Percentiles rank a stretch among this genome's conserved stretches.
phyloP scores from a whole-genome alignment of 805 yeast genomes.

The Lipomyces sp. region DNA sequence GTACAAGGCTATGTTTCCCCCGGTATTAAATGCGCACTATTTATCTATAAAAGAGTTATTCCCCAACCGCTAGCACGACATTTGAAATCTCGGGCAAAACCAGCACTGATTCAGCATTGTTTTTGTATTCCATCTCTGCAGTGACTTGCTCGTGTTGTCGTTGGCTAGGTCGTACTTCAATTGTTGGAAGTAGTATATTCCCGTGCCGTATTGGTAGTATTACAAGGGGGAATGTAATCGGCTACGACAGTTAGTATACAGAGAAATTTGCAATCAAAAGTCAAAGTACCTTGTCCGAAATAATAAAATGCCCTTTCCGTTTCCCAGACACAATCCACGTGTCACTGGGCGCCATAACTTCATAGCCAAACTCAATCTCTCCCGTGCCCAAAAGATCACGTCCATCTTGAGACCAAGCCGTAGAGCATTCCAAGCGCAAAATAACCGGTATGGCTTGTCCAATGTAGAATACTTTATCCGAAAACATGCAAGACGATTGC shows the following conservation, averaged over 20 bases:
- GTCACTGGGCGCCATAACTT: slow-evolving; percentile 60
- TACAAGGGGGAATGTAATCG: slow-evolving; percentile 48
- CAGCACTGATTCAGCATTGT: slow-evolving; percentile 68
- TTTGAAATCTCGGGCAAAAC: slow-evolving; percentile 64
- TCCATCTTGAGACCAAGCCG: slow-evolving; percentile 50
- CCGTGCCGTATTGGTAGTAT: slow-evolving; percentile 81
- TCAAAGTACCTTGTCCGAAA: slow-evolving; percentile 11
- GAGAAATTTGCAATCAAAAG: neutral
- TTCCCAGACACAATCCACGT: slow-evolving; percentile 83
- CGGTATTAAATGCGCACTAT: neutral
- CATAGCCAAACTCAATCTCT: slow-evolving; percentile 51
- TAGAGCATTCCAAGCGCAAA: slow-evolving; percentile 52
- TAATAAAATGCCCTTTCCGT: slow-evolving; percentile 55
- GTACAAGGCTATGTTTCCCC: neutral
- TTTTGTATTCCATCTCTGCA: slow-evolving; percentile 67
- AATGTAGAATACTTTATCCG: slow-evolving; percentile 54
- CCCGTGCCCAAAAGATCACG: slow-evolving; percentile 10
- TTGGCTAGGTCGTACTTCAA: slow-evolving; percentile 51
- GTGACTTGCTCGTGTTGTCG: slow-evolving; percentile 45
- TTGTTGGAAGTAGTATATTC: slow-evolving; percentile 66
- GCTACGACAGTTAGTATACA: slow-evolving; percentile 34
- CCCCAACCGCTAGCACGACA: slow-evolving; percentile 21
- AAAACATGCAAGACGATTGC: slow-evolving; percentile 8
- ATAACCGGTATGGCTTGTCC: slow-evolving; percentile 64
- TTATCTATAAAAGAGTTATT: neutral